Base-by-base conservation (phyloP, 805 yeast genomes). In the Saccharomyces eubayanus region DNA sequence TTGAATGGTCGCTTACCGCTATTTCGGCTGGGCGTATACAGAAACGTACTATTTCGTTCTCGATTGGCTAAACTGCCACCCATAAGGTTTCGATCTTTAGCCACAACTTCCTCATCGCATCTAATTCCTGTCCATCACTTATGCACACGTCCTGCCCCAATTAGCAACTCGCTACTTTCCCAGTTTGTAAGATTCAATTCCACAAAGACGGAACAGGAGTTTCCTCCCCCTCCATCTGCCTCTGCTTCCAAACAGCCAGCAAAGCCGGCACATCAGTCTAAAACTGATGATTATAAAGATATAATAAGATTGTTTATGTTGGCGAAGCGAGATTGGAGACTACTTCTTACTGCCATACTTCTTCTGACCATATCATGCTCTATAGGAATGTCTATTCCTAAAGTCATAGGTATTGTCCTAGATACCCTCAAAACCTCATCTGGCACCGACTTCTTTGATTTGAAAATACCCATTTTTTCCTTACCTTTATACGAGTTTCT, bases 341-440 rank as follows among this genome's bases (percentile, higher is more conserved):
- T 80, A 11, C 70, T 80, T 47, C 55, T 70, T 0, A 52, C 72
- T 1, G 82, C 83, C 0, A 66, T 80, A 3, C 47, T 71, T 0
- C 65, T 80, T n/a, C 64, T 80, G 31, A 67, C 79, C 1, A 57
- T 76, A 5, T 76, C 82, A 24, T 80, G 81, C 31, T 62, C 71
- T 5, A 77, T 79, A 47, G 76, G 79, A 27, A 78, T 80, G 81
- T 66, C 77, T 3, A 69, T 79, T 53, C 84, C 84, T 1, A 79
- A 77, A 56, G 75, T 81, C 6, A 80, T 81, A n/a, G 84, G 84
- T 48, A 64, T 76, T 47, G 77, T 80, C 2, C 62, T 80, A 21
- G 84, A 80, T 62, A 76, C 81, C 5, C 71, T 80, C 1, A 57
- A 51, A 40, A 24, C 28, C 4, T 10, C 9, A 9, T 31, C 49